Evolutionary conservation across 805 yeast species (phyloP), one percentile per base, ranked within the genome.

Genomic region (Schwanniomyces vanrijiae): DNA sequence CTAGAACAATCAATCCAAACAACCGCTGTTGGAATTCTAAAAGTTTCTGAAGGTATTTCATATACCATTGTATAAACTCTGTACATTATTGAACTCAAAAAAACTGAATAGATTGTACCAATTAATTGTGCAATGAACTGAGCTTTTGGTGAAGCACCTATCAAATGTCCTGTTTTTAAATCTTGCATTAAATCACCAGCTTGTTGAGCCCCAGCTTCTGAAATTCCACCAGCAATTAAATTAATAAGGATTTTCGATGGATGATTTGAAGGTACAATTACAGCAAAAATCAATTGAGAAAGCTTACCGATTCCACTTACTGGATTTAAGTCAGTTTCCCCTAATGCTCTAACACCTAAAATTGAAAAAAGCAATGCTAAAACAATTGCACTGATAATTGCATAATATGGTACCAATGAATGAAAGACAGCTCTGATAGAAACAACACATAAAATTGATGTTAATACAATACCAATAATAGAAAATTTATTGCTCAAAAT

Each of bases 181-280:
- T 94, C 98, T 70, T 92, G 99, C 96, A 94, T 88, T 60, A 92
- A 74, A 67, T 92, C 99, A 25, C 99, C 98, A 2, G 98, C 97
- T 68, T 92, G 99, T 69, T 94, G 98, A 2, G 99, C 97, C 7
- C 98, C 98, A 0, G 98, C 97, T 69, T 92, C 99, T 1, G 98
- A 95, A 37, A 92, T 84, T 11, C 97, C 99, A 14, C 99, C 99
- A 3, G 97, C 96, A 1, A 92, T 86, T 42, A 92, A 71, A 61
- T 92, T 94, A 39, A 90, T 82, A 35, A 92, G 69, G 4, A 94
- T 89, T 9, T 90, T 81, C 1, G 95, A 90, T 1, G 95, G 95
- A 48, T 84, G 87, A 39, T 73, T 64, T 26, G 75, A 73, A 0
- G 96, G 96, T 21, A 90, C 77, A 5, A 92, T 75, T 10, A 90